Conservation (phyloP, 345 rosid species). For the Noccaea caerulescens region DNA sequence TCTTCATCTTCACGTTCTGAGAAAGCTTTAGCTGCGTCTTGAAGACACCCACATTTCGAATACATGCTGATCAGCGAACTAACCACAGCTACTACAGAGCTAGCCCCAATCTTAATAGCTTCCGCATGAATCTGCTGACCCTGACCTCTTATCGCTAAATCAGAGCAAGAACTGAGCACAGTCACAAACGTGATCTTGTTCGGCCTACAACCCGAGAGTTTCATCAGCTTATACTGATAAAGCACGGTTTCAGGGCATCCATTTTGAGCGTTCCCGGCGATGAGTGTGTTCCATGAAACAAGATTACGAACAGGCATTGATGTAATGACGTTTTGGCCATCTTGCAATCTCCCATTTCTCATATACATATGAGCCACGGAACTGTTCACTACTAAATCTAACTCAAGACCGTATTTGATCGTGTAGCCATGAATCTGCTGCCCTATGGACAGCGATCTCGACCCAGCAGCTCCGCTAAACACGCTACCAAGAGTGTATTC, state of each 20-base stretch:
- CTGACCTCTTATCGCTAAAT: slow-evolving; percentile 68
- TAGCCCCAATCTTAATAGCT: slow-evolving; percentile 59
- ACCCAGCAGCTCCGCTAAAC: slow-evolving; percentile 68
- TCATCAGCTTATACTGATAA: slow-evolving; percentile 60
- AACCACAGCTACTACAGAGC: slow-evolving; percentile 54
- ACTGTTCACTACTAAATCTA: slow-evolving; percentile 57
- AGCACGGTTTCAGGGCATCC: slow-evolving; percentile 60
- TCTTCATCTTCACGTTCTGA: slow-evolving; percentile 58
- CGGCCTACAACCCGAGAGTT: slow-evolving; percentile 58
- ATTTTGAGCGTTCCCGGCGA: slow-evolving; percentile 68
- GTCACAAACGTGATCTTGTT: slow-evolving; percentile 67
- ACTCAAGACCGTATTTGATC: slow-evolving; percentile 57
- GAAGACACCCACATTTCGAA: slow-evolving; percentile 76
- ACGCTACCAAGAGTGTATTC: slow-evolving; percentile 69
- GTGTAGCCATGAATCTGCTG: slow-evolving; percentile 60
- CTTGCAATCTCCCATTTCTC: slow-evolving; percentile 59
- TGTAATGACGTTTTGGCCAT: slow-evolving; percentile 63
- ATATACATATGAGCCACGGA: slow-evolving; percentile 84
- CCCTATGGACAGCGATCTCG: slow-evolving; percentile 51
- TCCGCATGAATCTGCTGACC: slow-evolving; percentile 84
- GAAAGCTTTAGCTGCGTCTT: slow-evolving; percentile 64
- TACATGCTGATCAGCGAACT: slow-evolving; percentile 76
- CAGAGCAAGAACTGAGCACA: slow-evolving; percentile 75
- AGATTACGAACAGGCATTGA: slow-evolving; percentile 54
- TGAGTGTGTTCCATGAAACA: slow-evolving; percentile 77